Percentiles rank a stretch among this genome's conserved stretches.
Conservation (phyloP, 352 stramenopile species). For the Phytophthora palmivora region DNA sequence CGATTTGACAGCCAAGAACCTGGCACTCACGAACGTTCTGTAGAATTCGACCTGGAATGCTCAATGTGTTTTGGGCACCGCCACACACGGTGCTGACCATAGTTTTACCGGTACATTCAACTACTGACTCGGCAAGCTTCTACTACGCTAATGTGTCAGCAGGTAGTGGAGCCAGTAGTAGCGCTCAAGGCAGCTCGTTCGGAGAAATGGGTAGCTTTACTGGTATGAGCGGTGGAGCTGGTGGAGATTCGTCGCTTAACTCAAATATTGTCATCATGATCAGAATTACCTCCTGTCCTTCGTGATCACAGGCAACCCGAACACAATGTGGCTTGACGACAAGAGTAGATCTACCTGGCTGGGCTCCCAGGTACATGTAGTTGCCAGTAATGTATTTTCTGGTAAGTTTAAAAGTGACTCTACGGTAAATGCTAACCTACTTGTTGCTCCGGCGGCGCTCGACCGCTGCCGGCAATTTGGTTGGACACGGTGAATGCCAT, state of each 20-base stretch:
- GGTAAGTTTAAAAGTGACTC: too few relatives aligned
- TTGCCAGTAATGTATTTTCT: conserved; percentile 30
- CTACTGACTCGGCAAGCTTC: conserved; percentile 20
- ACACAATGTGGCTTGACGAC: conserved; percentile 33
- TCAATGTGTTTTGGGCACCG: conserved; percentile 11
- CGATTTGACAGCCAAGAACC: conserved; percentile 31
- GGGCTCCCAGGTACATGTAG: too few relatives aligned
- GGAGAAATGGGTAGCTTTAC: conserved; percentile 7
- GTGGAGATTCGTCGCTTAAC: conserved; percentile 26
- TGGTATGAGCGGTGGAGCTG: conserved; percentile 12
- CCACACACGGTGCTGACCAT: conserved; percentile 30
- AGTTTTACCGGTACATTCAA: conserved; percentile 37
- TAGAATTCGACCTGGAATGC: conserved; percentile 34
- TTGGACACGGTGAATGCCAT: too few relatives aligned
- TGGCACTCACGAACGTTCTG: conserved; percentile 28
- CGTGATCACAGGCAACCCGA: conserved; percentile 34
- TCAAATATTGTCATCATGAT: conserved; percentile 32
- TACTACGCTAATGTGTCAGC: conserved; percentile 22
- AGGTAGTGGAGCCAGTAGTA: not conserved
- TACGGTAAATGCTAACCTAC: too few relatives aligned
- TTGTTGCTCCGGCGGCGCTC: too few relatives aligned
- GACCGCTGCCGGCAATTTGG: too few relatives aligned
- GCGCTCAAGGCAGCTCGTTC: not conserved
- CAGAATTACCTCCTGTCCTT: conserved; percentile 42
- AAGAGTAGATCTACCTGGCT: conserved; percentile 41